Evolutionary conservation across 768 basidiomycete genomes (phyloP).

Genomic region (Russula lepida): DNA sequence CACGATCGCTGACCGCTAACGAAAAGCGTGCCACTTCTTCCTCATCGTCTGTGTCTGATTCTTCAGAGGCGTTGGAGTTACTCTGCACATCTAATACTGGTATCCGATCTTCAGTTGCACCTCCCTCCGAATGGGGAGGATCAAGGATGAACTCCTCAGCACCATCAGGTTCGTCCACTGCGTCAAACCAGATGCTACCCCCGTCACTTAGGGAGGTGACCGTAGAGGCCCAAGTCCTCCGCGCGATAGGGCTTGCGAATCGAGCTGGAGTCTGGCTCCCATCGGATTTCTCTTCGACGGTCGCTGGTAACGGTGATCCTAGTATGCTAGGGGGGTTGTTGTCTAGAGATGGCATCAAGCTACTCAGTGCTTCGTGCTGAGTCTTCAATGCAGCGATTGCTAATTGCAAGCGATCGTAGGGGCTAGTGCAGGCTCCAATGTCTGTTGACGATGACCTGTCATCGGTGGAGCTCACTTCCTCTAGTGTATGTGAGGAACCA

Average conservation of each 20-base stretch:
- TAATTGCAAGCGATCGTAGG: slow-evolving; percentile 38
- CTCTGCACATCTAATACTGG: slow-evolving; percentile 35
- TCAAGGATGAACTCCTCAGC: slow-evolving; percentile 62
- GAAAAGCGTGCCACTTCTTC: slow-evolving; percentile 17
- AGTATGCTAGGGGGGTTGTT: slow-evolving; percentile 21
- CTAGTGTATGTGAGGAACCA: not conserved
- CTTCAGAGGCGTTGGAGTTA: slow-evolving; percentile 41
- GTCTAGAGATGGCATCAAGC: slow-evolving; percentile 27
- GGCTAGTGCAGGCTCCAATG: slow-evolving; percentile 13
- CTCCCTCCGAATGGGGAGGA: slow-evolving; percentile 19
- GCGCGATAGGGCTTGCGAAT: slow-evolving; percentile 9
- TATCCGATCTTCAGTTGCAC: slow-evolving; percentile 26
- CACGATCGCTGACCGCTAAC: slow-evolving; percentile 7
- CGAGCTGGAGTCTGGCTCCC: slow-evolving; percentile 19
- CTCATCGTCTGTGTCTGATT: slow-evolving; percentile 43
- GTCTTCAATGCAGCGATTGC: slow-evolving; percentile 48
- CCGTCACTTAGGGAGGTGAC: slow-evolving; percentile 25
- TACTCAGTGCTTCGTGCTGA: slow-evolving; percentile 47
- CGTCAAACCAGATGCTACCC: slow-evolving; percentile 69
- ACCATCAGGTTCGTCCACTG: slow-evolving; percentile 49
- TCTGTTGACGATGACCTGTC: slow-evolving; percentile 10
- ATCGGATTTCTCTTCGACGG: slow-evolving; percentile 42
- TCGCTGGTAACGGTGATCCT: slow-evolving; percentile 35
- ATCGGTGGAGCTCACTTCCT: not conserved
- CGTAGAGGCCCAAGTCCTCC: slow-evolving; percentile 22